Conservation (phyloP, 148 eudicot genomes). For the Heliamphora exappendiculata region DNA sequence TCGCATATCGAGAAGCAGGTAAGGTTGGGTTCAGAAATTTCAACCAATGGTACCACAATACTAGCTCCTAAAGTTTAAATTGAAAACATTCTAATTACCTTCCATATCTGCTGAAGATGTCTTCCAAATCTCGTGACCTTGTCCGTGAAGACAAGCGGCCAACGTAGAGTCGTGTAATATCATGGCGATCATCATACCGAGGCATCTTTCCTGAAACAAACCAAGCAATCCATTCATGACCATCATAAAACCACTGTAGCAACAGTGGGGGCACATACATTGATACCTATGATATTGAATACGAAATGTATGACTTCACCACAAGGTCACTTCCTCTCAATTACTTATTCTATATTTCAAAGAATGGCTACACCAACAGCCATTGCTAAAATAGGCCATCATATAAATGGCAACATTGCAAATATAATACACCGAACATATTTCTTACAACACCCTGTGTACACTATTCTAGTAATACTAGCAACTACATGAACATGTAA, state of each 20-base stretch:
- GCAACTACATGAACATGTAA: neutral
- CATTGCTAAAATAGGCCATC: neutral
- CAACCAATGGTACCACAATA: neutral
- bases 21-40: neutral
- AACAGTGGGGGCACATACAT: neutral
- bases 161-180: constrained; percentile 58
- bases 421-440: neutral
- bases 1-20: neutral
- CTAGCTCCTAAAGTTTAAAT: neutral
- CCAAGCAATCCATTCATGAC: neutral
- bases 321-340: neutral
- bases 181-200: constrained; percentile 53
- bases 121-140: constrained; percentile 59
- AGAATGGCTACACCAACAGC: neutral
- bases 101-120: constrained; percentile 64
- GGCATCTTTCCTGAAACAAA: constrained; percentile 48
- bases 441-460: neutral
- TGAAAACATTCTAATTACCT: constrained; percentile 28
- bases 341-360: neutral
- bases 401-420: neutral
- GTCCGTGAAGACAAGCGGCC: constrained; percentile 66
- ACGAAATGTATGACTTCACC: neutral
- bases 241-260: neutral
- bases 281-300: neutral
- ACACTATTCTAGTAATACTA: neutral